Evolutionary conservation across 2,329 filamentous ascomycete species (phyloP).

Genomic region (Clarireedia monteithiana): DNA sequence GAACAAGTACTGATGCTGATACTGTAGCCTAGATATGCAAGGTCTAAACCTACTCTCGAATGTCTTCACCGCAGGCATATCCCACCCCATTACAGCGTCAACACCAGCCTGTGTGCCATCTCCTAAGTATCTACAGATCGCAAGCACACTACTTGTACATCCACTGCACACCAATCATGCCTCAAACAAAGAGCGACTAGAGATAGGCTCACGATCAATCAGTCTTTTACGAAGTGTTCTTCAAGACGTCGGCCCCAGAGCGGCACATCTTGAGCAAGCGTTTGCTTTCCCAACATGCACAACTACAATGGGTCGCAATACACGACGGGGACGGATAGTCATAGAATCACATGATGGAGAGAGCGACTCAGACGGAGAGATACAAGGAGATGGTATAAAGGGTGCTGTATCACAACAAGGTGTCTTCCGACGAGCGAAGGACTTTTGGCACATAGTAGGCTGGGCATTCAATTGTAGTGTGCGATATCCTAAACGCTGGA

Average conservation of each 20-base stretch:
- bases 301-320: slow-evolving; percentile 18
- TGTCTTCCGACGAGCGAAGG: slow-evolving; percentile 70
- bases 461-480: slow-evolving; percentile 92
- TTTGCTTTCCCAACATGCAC: slow-evolving; percentile 52
- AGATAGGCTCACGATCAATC: slow-evolving; percentile 59
- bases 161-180: slow-evolving; percentile 71
- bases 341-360: slow-evolving; percentile 31
- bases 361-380: slow-evolving; percentile 36
- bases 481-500: slow-evolving; percentile 66
- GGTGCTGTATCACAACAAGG: slow-evolving; percentile 54
- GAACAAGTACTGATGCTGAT: not conserved
- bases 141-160: slow-evolving; percentile 77
- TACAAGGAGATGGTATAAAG: slow-evolving; percentile 38
- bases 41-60: slow-evolving; percentile 58
- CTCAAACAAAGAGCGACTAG: slow-evolving; percentile 46
- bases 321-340: slow-evolving; percentile 22
- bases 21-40: slow-evolving; percentile 37
- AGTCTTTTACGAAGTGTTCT: slow-evolving; percentile 63
- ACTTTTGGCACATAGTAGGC: slow-evolving; percentile 83
- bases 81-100: slow-evolving; percentile 29
- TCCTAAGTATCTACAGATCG: slow-evolving; percentile 64
- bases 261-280: slow-evolving; percentile 60
- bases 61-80: slow-evolving; percentile 47
- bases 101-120: slow-evolving; percentile 56
- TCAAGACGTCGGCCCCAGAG: slow-evolving; percentile 57